Evolutionary conservation across 192 early-diverging fungal genomes (phyloP).

Genomic region (Funneliformis geosporum): DNA sequence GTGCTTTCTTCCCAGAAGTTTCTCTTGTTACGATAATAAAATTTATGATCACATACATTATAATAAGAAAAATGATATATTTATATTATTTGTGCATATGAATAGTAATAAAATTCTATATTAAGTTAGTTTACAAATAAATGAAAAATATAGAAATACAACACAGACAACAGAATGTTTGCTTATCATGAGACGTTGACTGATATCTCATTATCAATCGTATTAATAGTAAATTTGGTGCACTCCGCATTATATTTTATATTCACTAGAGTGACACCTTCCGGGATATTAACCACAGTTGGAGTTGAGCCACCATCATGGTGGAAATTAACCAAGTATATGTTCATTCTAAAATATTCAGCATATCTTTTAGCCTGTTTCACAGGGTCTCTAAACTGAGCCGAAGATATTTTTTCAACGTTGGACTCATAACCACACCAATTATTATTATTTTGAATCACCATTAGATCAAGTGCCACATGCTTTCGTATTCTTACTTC

Average conservation of each 20-base stretch:
- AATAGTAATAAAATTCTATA: too few species aligned
- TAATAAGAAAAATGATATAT: too few species aligned
- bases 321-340: constrained; percentile 24
- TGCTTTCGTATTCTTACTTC: constrained; percentile 4
- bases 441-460: constrained; percentile 5
- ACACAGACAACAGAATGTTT: too few species aligned
- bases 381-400: background rate
- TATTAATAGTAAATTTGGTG: constrained; percentile 5
- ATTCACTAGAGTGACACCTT: constrained; percentile 9
- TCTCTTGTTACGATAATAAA: too few species aligned
- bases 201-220: background rate
- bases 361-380: constrained; percentile 27
- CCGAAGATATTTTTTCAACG: background rate
- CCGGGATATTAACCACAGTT: background rate
- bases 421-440: constrained; percentile 17
- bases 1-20: too few species aligned
- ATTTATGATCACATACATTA: too few species aligned
- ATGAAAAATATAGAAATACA: too few species aligned
- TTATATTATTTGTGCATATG: too few species aligned
- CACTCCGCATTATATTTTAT: constrained; percentile 4
- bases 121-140: too few species aligned
- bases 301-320: constrained; percentile 17
- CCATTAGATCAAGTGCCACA: background rate
- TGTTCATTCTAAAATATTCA: constrained; percentile 4
- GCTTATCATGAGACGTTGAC: too few species aligned